phyloP scores from a whole-genome alignment of 1,284 basidiomycete species.

The Ceratobasidium sp. region DNA sequence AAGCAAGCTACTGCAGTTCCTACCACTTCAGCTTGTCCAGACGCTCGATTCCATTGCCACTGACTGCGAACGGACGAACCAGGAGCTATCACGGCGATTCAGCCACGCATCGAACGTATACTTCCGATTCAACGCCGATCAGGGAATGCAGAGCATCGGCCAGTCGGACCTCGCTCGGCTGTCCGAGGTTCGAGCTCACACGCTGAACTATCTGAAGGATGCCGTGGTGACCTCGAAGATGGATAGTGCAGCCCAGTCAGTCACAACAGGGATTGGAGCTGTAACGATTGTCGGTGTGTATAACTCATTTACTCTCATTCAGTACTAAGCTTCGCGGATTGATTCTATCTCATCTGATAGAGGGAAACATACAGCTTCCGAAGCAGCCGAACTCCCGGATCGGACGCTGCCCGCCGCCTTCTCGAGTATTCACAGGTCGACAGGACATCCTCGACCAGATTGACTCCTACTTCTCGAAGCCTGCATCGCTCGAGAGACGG shows the following conservation, averaged over 20 bases:
- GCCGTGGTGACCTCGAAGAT: no score
- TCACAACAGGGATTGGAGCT: no score
- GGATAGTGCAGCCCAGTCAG: no score
- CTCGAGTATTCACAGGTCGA: conserved; percentile 1
- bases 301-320: no score
- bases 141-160: conserved; percentile 5
- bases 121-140: conserved; percentile 15
- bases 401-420: conserved; percentile 15
- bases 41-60: not conserved
- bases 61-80: conserved; percentile 5
- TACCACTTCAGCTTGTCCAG: not conserved
- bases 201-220: no score
- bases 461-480: not conserved
- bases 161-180: not conserved
- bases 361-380: no score
- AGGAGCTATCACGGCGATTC: not conserved
- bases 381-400: no score
- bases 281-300: no score
- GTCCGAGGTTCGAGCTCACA: not conserved
- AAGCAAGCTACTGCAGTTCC: not conserved
- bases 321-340: no score
- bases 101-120: not conserved
- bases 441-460: not conserved
- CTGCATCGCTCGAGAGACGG: not conserved
- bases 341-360: no score